Base-by-base conservation (phyloP, 805 yeast genomes). In the Clavispora asparagi region DNA sequence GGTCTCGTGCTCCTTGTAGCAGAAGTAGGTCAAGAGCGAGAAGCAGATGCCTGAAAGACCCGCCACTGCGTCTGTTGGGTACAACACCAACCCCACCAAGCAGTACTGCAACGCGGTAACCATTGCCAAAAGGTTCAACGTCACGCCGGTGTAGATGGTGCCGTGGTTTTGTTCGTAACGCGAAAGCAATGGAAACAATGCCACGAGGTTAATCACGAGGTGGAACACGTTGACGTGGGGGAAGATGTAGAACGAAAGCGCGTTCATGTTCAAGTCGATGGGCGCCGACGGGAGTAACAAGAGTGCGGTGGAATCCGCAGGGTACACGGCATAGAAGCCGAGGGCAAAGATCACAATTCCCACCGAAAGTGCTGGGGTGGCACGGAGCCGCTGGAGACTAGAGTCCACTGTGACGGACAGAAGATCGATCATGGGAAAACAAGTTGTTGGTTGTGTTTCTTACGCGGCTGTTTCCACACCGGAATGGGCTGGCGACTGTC, bases 61-160 rank as follows among this genome's bases (percentile, higher is more conserved):
- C 16, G 82, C 63, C 1, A 81, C 83, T 10, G 76, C 69, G 1
- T 76, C 67, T 3, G 70, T 57, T 10, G 86, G 85, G 49, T 70
- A 81, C 13, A 85, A 66, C 6, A 70, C 10, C 48, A 67, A 53
- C 1, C 84, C 83, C 5, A 79, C 59, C 7, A 78, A 25, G 54
- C 85, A 76, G 64, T 77, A 84, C 39, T 79, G 76, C 35, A 87
- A 57, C 4, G 85, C 96, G 2, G 92, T 76, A 4, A 79, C 63
- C 1, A 84, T 81, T 1, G 95, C 87, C 41, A 85, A 64, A 25
- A 86, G 53, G 61, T 88, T 89, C 46, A 90, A 68, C 13, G 89
- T 82, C 40, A 90, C 71, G 4, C 95, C 96, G 4, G 96, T 85
- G 63, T 87, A 80, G 3, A 89, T 85, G 0, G 97, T 88, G 6